Percentiles rank a stretch among this genome's conserved stretches.
Evolutionary conservation across 306 rosid species (phyloP).

Genomic region (Prunus fruticosa): DNA sequence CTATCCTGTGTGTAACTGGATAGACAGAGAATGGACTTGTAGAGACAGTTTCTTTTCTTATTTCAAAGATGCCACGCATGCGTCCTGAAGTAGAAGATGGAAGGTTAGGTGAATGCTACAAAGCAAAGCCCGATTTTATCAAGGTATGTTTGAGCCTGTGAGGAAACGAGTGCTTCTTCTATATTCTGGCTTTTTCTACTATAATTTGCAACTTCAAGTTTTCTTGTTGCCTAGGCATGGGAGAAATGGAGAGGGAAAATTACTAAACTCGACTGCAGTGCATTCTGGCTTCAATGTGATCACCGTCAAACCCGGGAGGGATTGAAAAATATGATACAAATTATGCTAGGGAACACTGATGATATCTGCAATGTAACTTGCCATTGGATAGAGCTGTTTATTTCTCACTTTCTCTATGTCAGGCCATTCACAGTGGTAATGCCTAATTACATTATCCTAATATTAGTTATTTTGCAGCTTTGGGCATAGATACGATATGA

Average conservation of each 20-base stretch:
- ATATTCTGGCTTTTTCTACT: not conserved
- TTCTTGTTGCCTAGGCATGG: constrained; percentile 67
- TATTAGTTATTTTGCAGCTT: not conserved
- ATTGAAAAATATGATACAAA: constrained; percentile 77
- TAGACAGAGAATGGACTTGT: constrained; percentile 92
- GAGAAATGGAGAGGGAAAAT: constrained; percentile 90
- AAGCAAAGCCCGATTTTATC: constrained; percentile 79
- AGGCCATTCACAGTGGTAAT: constrained; percentile 79
- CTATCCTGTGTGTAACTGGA: constrained; percentile 18
- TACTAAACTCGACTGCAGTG: constrained; percentile 79
- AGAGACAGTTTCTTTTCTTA: constrained; percentile 84
- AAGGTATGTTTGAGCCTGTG: constrained; percentile 49
- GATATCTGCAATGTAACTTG: constrained; percentile 62
- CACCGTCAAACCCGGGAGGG: constrained; percentile 72
- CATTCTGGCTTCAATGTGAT: constrained; percentile 76
- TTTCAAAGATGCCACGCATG: constrained; percentile 82
- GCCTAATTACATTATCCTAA: not conserved
- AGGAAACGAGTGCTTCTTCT: not conserved
- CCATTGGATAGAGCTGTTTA: constrained; percentile 77
- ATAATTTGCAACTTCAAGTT: constrained; percentile 12
- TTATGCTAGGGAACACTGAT: constrained; percentile 75
- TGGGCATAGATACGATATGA: not conserved
- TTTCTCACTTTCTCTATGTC: constrained; percentile 75
- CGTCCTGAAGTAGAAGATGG: constrained; percentile 62
- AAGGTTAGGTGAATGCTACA: constrained; percentile 71